Conservation (phyloP, 78 protist species). For the Monocercomonoides exilis region DNA sequence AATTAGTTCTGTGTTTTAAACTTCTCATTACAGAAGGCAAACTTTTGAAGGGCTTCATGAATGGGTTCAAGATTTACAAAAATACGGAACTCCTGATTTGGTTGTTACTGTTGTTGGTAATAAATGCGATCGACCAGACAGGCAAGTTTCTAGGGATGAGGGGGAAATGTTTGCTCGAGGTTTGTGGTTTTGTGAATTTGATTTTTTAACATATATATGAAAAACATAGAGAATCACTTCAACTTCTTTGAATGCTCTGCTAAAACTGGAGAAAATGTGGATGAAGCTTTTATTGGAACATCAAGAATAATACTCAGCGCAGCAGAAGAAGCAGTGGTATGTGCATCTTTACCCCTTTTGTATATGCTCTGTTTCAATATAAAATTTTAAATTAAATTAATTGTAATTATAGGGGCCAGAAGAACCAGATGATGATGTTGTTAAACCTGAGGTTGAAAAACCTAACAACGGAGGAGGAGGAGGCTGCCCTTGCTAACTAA, state of each 20-base stretch:
- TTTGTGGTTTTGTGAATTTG: not conserved
- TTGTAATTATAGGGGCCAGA: too few species aligned
- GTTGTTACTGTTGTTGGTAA: constrained; percentile 92
- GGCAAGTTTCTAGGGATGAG: constrained; percentile 77
- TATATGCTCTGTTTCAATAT: too few species aligned
- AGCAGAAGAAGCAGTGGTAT: not conserved
- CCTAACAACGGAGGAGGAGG: too few species aligned
- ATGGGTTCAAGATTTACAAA: constrained; percentile 76
- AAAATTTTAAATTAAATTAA: too few species aligned
- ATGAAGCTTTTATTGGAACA: constrained; percentile 44
- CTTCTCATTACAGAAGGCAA: constrained; percentile 56
- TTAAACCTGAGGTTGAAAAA: too few species aligned
- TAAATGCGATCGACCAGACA: constrained; percentile 78
- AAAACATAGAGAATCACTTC: constrained; percentile 61
- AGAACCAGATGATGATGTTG: too few species aligned
- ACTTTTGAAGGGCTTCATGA: constrained; percentile 81
- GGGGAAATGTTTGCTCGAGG: constrained; percentile 76
- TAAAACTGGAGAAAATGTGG: constrained; percentile 90
- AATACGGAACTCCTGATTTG: constrained; percentile 65
- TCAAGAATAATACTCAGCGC: not conserved
- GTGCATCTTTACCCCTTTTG: too few species aligned
- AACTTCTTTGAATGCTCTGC: constrained; percentile 92
- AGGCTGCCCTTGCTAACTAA: too few species aligned
- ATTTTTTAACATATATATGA: not conserved
- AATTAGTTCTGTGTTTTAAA: not conserved